Base-by-base conservation (phyloP, 192 early-diverging fungal species). In the Linnemannia hyalina region DNA sequence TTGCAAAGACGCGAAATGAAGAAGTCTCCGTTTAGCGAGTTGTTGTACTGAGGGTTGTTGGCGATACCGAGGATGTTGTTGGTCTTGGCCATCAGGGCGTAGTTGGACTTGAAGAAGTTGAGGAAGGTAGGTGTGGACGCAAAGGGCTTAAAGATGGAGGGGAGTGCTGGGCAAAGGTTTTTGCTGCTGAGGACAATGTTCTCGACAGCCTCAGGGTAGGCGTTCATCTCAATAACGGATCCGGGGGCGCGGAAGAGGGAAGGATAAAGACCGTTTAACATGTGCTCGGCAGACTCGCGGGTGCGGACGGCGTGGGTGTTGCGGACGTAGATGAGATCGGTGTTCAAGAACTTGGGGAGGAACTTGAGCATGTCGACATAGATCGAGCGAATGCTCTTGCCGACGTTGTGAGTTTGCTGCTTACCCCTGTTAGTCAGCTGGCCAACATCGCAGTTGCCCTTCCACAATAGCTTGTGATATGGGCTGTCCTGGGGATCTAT, bases 401-500 rank as follows among this genome's bases (percentile, higher is more conserved):
- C 94, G 22, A 91, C 71, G 3, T 47, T 32, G 52, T 69, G 76
- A 77, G 93, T 92, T 74, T 91, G 91, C 4, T 69, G 41, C 78
- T 92, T 91, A 2, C 94, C 93, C 35, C 60, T 78, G 69, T 94
- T 91, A 0, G 94, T 95, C 71, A 95, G 88, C 73, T 94, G 89
- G 52, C 93, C 94, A 35, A 74, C 44, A 18, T 92, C 90, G 60
- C 93, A 92, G 13, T 65, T 76, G 22, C 44, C 68, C 20, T 78
- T 82, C 63, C n/a, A 44, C 32, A 29, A 38, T 3, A 16, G 35
- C 8, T 60, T 41, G 18, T 57, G 88, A 89, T 54, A 75, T 2
- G 52, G 35, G 36, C 49, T 75, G 20, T 75, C 74, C 7, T 75
- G 10, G 68, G 73, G 15, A 10, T n/a, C 46, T 7, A 26, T 75